Conservation (phyloP, 306 rosid species). For the Cucumis sativus region Cucumber_9930_V3 NC_026657.2:38197501-38198000, state of each 20-base stretch:
- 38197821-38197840: background rate
- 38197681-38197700: conserved; percentile 62
- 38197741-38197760: background rate
- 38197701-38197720: conserved; percentile 54
- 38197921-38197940: background rate
- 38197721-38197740: conserved; percentile 52
- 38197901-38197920: background rate
- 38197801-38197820: background rate
- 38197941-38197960: background rate
- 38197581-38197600: background rate
- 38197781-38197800: background rate
- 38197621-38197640: conserved; percentile 36
- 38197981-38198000: background rate
- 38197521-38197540: background rate
- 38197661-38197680: conserved; percentile 50
- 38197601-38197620: background rate
- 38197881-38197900: background rate
- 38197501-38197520: background rate
- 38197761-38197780: background rate
- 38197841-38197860: background rate
- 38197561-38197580: background rate
- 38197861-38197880: background rate
- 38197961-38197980: background rate
- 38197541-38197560: background rate
- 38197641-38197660: conserved; percentile 63